Conservation (phyloP, 345 rosid species). For the Salix brachista region DNA sequence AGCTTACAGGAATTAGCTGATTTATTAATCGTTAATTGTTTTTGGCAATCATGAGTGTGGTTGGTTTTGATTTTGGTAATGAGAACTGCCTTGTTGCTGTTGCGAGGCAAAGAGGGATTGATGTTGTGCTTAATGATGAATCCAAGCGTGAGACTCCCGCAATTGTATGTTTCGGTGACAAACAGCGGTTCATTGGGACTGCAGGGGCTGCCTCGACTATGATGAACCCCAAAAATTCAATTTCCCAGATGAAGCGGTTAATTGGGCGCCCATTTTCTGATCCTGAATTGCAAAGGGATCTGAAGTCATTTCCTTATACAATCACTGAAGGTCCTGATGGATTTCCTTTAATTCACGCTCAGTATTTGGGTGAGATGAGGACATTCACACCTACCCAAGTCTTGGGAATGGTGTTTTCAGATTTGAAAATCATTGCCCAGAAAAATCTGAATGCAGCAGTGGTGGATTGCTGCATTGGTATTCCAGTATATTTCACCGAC, state of each 20-base stretch:
- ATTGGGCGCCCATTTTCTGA: conserved; percentile 80
- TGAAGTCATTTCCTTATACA: conserved; percentile 63
- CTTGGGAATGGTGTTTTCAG: conserved; percentile 78
- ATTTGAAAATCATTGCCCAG: conserved; percentile 84
- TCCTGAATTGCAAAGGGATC: conserved; percentile 86
- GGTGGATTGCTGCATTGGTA: conserved; percentile 91
- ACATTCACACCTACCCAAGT: conserved; percentile 91
- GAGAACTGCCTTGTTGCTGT: conserved; percentile 96
- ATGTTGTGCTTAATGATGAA: conserved; percentile 96
- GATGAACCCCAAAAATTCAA: conserved; percentile 90
- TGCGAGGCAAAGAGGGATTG: conserved; percentile 97
- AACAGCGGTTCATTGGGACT: conserved; percentile 92
- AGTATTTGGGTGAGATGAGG: conserved; percentile 71
- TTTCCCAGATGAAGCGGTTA: conserved; percentile 84
- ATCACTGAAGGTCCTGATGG: conserved; percentile 89
- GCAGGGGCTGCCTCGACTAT: conserved; percentile 95
- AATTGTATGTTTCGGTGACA: conserved; percentile 91
- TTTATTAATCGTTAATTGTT: conserved; percentile 8
- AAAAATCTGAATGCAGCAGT: conserved; percentile 79
- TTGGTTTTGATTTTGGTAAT: conserved; percentile 95
- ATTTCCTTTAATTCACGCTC: conserved; percentile 77
- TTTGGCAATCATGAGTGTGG: conserved; percentile 72
- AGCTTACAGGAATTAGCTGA: not conserved
- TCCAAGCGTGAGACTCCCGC: conserved; percentile 98
- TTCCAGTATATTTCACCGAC: conserved; percentile 88